Evolutionary conservation across 208 protist species (phyloP).

Genomic region (Lotmaria passim): DNA sequence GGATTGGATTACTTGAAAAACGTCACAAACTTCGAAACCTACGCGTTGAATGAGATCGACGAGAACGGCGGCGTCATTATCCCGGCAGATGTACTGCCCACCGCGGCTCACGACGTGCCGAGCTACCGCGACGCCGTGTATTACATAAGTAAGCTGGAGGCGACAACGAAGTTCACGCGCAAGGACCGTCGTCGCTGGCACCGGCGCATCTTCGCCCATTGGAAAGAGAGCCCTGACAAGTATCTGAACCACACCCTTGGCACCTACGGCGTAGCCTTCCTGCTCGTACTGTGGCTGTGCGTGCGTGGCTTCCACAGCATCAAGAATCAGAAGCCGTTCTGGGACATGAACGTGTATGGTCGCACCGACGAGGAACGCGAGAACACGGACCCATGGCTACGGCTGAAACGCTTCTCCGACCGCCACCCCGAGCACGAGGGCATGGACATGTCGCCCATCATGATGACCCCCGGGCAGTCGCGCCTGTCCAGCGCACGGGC

Average conservation of each 20-base stretch:
- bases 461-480: constrained; percentile 86
- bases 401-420: constrained; percentile 86
- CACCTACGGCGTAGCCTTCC: constrained; percentile 66
- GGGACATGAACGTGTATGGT: constrained; percentile 83
- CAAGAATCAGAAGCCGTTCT: constrained; percentile 91
- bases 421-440: constrained; percentile 85
- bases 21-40: constrained; percentile 90
- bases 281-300: constrained; percentile 65
- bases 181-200: constrained; percentile 86
- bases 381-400: constrained; percentile 62
- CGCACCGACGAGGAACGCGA: constrained; percentile 66
- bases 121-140: constrained; percentile 78
- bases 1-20: constrained; percentile 85
- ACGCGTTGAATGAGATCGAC: constrained; percentile 87
- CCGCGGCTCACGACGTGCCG: constrained; percentile 66
- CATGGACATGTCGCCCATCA: constrained; percentile 63
- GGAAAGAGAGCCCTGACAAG: constrained; percentile 87
- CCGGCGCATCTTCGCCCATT: constrained; percentile 76
- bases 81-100: constrained; percentile 80
- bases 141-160: constrained; percentile 70
- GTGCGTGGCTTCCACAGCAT: constrained; percentile 85
- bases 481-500: constrained; percentile 74
- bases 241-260: constrained; percentile 70
- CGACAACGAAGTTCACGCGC: constrained; percentile 81
- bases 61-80: constrained; percentile 87